These are phyloP conservation scores for Gossypium raimondii DNA, from an alignment of 345 rosid species.

Conservation along the genomic window DNA sequence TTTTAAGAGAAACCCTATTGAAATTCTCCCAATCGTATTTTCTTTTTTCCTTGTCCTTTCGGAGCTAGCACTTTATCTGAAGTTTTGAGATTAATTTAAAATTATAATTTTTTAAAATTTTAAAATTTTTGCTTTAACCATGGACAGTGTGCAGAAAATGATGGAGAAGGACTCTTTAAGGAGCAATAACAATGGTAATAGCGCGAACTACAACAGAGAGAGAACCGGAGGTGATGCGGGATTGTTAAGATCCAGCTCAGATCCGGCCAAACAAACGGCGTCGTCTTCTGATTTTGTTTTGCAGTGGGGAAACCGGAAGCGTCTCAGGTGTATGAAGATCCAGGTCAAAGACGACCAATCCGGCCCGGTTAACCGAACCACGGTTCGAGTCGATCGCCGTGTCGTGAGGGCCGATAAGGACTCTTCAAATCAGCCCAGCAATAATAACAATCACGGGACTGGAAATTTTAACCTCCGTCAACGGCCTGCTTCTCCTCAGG, in stretches of 20 bases:
- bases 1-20: neutral
- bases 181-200: conserved; percentile 21
- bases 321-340: conserved; percentile 69
- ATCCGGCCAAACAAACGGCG: conserved; percentile 29
- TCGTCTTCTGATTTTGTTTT: conserved; percentile 47
- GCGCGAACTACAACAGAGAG: conserved; percentile 16
- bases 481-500: conserved; percentile 43
- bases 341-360: conserved; percentile 47
- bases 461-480: conserved; percentile 52
- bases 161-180: conserved; percentile 49
- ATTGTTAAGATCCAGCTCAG: conserved; percentile 36
- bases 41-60: neutral
- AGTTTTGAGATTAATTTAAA: neutral
- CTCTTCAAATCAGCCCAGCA: conserved; percentile 26
- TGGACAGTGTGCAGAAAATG: conserved; percentile 25
- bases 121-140: neutral
- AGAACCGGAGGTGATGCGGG: conserved; percentile 19
- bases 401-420: conserved; percentile 43
- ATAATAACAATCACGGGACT: conserved; percentile 20
- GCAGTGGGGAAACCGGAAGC: conserved; percentile 79
- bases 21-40: neutral
- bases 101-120: neutral
- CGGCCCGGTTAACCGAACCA: conserved; percentile 37
- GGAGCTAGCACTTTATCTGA: neutral
- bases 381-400: conserved; percentile 50